phyloP scores from a whole-genome alignment of 2,329 filamentous ascomycete species.

The Aspergillus novoparasiticus region DNA sequence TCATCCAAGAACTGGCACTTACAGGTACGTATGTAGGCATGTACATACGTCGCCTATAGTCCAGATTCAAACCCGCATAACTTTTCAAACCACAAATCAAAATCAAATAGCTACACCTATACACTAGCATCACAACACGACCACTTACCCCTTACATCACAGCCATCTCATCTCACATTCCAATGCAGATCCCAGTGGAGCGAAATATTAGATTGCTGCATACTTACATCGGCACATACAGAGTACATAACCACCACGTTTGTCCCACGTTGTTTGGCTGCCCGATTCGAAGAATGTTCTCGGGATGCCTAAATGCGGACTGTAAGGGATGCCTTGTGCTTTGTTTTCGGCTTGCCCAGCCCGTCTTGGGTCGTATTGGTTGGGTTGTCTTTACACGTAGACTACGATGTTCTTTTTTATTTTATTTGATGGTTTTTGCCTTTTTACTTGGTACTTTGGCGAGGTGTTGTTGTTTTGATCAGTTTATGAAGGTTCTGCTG shows the following conservation, averaged over 20 bases:
- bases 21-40: no score
- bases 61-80: no score
- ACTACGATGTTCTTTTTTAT: not conserved
- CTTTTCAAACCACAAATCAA: no score
- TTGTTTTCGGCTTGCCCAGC: not conserved
- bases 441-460: no score
- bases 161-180: not conserved
- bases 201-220: not conserved
- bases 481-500: no score
- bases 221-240: not conserved
- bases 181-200: not conserved
- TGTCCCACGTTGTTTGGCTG: not conserved
- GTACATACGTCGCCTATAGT: no score
- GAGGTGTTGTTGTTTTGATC: no score
- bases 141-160: not conserved
- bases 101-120: no score
- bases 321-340: not conserved
- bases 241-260: not conserved
- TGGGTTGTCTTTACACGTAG: not conserved
- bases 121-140: no score
- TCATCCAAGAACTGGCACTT: no score
- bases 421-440: no score
- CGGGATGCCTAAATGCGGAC: conserved; percentile 4
- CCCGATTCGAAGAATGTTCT: conserved; percentile 3
- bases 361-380: not conserved